Conservation (phyloP, 2,329 filamentous ascomycete species). For the Pseudogymnoascus sp. region DNA sequence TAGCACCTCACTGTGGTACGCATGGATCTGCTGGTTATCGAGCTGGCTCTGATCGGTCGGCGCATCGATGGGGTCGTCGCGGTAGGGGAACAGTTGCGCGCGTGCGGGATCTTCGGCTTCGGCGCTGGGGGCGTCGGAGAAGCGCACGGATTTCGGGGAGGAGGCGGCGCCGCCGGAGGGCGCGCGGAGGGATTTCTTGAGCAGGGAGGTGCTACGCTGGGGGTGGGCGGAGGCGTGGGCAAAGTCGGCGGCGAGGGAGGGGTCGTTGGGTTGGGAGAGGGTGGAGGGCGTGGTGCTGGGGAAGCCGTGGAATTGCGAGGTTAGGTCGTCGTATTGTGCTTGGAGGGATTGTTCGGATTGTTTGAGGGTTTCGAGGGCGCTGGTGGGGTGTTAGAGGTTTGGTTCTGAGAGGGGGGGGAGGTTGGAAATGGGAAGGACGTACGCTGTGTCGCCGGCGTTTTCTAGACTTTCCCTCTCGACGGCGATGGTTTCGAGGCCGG, state of each 20-base stretch:
- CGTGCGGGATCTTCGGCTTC: conserved; percentile 40
- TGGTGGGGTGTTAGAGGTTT: conserved; percentile 16
- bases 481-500: conserved; percentile 66
- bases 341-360: conserved; percentile 62
- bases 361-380: conserved; percentile 40
- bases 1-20: conserved; percentile 72
- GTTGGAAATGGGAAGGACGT: conserved; percentile 22
- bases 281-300: conserved; percentile 42
- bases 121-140: conserved; percentile 55
- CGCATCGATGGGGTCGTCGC: conserved; percentile 52
- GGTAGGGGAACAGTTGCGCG: conserved; percentile 57
- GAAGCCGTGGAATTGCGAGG: conserved; percentile 69
- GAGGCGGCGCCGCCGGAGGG: conserved; percentile 24
- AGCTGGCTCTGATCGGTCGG: conserved; percentile 38
- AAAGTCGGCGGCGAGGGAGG: conserved; percentile 54
- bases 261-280: conserved; percentile 55
- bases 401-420: background rate
- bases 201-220: conserved; percentile 34
- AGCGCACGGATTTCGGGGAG: conserved; percentile 70
- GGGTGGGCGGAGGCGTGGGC: conserved; percentile 43
- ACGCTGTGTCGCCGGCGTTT: conserved; percentile 57
- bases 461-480: conserved; percentile 55
- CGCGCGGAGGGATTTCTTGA: conserved; percentile 29
- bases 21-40: conserved; percentile 77
- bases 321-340: conserved; percentile 68